Evolutionary conservation across 1,284 basidiomycete genomes (phyloP).

Genomic region (Papiliotrema fonsecae): DNA sequence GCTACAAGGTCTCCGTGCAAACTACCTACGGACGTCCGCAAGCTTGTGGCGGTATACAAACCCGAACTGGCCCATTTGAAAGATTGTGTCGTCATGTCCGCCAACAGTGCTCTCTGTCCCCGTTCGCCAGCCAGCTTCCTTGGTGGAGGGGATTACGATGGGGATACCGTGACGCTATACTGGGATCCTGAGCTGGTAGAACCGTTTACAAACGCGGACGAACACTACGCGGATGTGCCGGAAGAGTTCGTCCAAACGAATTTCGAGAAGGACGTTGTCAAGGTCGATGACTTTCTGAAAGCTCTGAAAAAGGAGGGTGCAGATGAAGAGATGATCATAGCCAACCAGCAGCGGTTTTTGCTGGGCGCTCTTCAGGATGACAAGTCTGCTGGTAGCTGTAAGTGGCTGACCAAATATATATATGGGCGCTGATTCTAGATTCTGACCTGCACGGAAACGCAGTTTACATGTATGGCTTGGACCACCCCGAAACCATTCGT

Average conservation of each 20-base stretch:
- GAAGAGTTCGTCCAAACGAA: slow-evolving; percentile 24
- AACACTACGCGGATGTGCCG: slow-evolving; percentile 15
- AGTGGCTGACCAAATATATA: not conserved
- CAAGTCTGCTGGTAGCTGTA: slow-evolving; percentile 6
- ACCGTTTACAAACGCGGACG: slow-evolving; percentile 28
- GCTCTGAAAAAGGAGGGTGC: slow-evolving; percentile 4
- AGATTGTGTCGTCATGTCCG: slow-evolving; percentile 38
- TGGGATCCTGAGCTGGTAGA: slow-evolving; percentile 27
- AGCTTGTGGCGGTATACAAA: slow-evolving; percentile 29
- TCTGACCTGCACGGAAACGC: slow-evolving; percentile 35
- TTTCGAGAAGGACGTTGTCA: slow-evolving; percentile 33
- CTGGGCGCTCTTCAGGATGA: slow-evolving; percentile 23
- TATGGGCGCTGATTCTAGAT: slow-evolving; percentile 15
- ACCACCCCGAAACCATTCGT: slow-evolving; percentile 25
- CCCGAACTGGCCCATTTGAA: slow-evolving; percentile 32
- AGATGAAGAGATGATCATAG: slow-evolving; percentile 14
- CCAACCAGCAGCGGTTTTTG: slow-evolving; percentile 29
- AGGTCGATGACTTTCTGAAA: slow-evolving; percentile 26
- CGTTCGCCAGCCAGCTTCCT: slow-evolving; percentile 35
- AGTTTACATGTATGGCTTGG: slow-evolving; percentile 27
- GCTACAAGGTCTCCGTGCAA: slow-evolving; percentile 37
- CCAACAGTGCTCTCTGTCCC: slow-evolving; percentile 20
- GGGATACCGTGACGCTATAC: slow-evolving; percentile 33
- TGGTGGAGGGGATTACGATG: slow-evolving; percentile 43
- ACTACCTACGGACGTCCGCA: slow-evolving; percentile 35